These are phyloP conservation scores for Coprinopsis marcescibilis DNA, from an alignment of 768 basidiomycete genomes.

Conservation along the genomic window DNA sequence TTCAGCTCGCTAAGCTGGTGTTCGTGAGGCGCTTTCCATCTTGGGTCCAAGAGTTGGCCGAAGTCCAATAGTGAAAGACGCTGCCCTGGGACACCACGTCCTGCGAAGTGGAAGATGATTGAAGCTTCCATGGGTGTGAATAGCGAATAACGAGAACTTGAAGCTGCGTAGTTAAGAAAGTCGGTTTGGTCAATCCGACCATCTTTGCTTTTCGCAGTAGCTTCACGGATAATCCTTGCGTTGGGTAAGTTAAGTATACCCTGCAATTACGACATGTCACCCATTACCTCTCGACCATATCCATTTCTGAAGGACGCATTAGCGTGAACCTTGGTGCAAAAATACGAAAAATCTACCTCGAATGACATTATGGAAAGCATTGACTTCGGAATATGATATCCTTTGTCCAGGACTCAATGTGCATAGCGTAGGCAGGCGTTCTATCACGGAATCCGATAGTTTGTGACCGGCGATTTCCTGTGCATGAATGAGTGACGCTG, in stretches of 20 bases:
- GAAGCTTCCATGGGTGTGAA: constrained; percentile 99
- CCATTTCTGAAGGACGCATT: constrained; percentile 66
- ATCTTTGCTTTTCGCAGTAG: constrained; percentile 85
- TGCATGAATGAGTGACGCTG: constrained; percentile 3
- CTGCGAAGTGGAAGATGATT: constrained; percentile 97
- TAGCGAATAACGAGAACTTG: constrained; percentile 85
- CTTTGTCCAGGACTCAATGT: constrained; percentile 82
- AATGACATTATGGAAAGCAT: constrained; percentile 96
- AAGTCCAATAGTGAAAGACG: constrained; percentile 87
- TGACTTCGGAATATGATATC: constrained; percentile 94
- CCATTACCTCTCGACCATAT: constrained; percentile 85
- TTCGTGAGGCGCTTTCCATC: constrained; percentile 75
- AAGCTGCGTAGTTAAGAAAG: constrained; percentile 85
- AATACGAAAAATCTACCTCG: constrained; percentile 48
- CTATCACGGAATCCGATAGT: constrained; percentile 88
- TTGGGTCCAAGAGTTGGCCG: constrained; percentile 86
- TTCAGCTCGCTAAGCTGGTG: constrained; percentile 26
- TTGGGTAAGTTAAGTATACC: background rate
- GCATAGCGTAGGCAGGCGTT: constrained; percentile 87
- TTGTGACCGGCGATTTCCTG: constrained; percentile 98
- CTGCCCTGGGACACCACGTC: constrained; percentile 63
- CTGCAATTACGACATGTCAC: background rate
- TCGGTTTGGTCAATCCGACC: constrained; percentile 95
- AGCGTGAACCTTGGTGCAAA: constrained; percentile 2
- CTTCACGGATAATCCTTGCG: constrained; percentile 78